Conservation (phyloP, 148 eudicot genomes). For the Cornus suecica region DNA sequence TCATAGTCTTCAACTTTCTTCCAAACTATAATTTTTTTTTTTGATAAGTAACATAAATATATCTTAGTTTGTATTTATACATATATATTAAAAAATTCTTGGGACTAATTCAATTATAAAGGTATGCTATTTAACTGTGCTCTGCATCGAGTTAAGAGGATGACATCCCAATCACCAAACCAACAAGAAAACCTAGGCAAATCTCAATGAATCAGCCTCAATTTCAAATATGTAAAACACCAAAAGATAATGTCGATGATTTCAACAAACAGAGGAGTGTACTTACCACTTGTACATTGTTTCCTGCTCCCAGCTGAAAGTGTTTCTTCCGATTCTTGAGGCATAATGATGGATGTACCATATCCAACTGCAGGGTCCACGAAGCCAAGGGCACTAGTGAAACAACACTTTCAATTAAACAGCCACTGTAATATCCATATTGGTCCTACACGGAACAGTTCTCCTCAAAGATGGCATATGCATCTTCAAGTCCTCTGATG, state of each 20-base stretch:
- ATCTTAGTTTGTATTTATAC: too few relatives aligned
- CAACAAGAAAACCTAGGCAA: background rate
- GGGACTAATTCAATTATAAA: background rate
- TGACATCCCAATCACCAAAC: background rate
- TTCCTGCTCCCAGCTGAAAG: background rate
- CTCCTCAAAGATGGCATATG: slow-evolving; percentile 33
- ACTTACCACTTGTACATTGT: background rate
- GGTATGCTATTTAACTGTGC: background rate
- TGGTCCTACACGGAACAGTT: slow-evolving; percentile 20
- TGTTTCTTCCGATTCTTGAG: background rate
- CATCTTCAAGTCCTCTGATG: slow-evolving; percentile 27
- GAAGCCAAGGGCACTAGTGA: slow-evolving; percentile 9
- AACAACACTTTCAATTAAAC: slow-evolving; percentile 29
- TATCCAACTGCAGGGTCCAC: slow-evolving; percentile 1
- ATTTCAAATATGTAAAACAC: background rate
- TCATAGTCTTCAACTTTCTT: background rate
- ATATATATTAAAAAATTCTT: background rate
- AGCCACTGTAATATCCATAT: slow-evolving; percentile 57
- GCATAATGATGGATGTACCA: slow-evolving; percentile 6
- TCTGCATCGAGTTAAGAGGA: background rate
- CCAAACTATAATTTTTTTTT: too few relatives aligned
- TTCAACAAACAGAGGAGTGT: background rate
- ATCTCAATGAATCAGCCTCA: background rate
- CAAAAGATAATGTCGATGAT: background rate
- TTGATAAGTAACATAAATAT: too few relatives aligned